Base-by-base conservation (phyloP, 345 rosid species). In the Gossypium thurberi region DNA sequence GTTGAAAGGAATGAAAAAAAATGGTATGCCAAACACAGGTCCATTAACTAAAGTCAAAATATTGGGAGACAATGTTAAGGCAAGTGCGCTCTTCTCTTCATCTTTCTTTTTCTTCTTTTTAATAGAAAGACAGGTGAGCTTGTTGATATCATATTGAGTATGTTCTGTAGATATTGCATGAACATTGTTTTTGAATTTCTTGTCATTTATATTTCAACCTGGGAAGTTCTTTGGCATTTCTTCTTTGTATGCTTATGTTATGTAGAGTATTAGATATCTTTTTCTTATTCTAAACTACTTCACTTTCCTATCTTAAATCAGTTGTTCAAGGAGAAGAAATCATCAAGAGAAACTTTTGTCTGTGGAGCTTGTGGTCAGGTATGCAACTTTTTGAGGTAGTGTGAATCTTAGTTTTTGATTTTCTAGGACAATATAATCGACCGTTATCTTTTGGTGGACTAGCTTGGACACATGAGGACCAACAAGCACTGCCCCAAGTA, bases 401-500 rank as follows among this genome's bases (percentile, higher is more conserved):
- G 3, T 18, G 62, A 46, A 21, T 33, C 53, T 48, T 23, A 37
- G 28, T 56, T 56, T 25, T 28, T 58, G 21, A 48, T 61, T 47
- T 42, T 76, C 68, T 51, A 25, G 55, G 75, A 40, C 48, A 40
- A 51, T 40, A 64, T 70, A 28, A 15, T 60, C 70, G 26, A 42
- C 61, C 70, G 14, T 75, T 66, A 76, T 15, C 48, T 74, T 82
- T 65, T 72, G 21, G 51, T 65, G 77, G 73, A 75, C 72, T 92
- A 95, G 99, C 88, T 85, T 83, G 99, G 99, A 72, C 99, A 92
- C 84, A 95, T 91, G 99, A 95, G 94, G 81, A 95, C 99, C 82
- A 95, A 95, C 86, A 91, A 95, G 75, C 78, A 92, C 87, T 95
- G 99, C 83, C 99, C 98, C 15, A 92, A 81, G 85, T 91, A 95